Base-by-base conservation (phyloP, 2,329 filamentous ascomycete species). In the Alternaria arborescens region DNA sequence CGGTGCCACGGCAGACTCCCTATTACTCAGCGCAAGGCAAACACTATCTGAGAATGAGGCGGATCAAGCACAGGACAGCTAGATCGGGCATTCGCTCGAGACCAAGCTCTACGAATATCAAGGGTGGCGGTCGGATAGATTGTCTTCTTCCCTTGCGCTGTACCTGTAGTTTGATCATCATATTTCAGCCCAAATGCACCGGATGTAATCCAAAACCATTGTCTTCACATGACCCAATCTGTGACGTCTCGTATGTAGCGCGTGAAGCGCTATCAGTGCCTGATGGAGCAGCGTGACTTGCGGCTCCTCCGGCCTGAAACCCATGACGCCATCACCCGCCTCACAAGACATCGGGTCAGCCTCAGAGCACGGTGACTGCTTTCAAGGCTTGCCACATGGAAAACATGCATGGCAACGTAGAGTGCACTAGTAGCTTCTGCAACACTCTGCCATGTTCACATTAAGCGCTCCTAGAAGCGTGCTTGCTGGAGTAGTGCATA, bases 321-420 rank as follows among this genome's bases (percentile, higher is more conserved):
- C 71, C 61, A 77, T 77, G 74, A 76, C 74, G 74, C 70, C 74
- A 74, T 71, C 53, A 67, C 55, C 62, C 60, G 53, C 61, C 52
- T 71, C 67, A 70, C 60, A 41, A 60, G 48, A 54, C 62, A 28
- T 26, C 18, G 14, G 20, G 16, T 20, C 26, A 36, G n/a, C 52
- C 42, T n/a, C 28, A 22, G 30, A n/a, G 32, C 52, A 47, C 36
- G 12, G 16, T 32, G 34, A 55, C 50, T 38, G 43, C 43, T 42
- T 48, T 43, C 42, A 36, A 41, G 20, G 3, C 12, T 16, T 16
- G 20, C 30, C 26, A 16, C 20, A 36, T 38, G 32, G 14, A 24
- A 22, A 38, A 24, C 46, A 50, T 26, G 6, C 14, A 24, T 26
- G 12, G 20, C 20, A 36, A 14, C 14, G 0, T 14, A 14, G 22